Conservation (phyloP, 805 yeast species). For the Candida nitratophila region DNA sequence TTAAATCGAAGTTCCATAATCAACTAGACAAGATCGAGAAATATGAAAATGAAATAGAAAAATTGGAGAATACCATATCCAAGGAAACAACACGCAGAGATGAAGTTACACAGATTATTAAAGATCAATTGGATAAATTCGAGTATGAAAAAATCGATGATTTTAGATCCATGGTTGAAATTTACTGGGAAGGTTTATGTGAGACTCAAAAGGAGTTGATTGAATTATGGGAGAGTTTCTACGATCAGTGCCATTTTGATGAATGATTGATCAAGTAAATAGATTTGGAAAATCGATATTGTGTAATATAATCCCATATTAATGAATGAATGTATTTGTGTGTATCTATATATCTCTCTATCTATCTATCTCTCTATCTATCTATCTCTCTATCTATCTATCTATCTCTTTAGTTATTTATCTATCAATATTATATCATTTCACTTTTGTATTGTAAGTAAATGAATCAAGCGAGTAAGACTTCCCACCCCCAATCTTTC, state of each 20-base stretch:
- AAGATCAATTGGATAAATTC: constrained; percentile 58
- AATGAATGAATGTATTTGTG: too few relatives aligned
- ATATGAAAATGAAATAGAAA: constrained; percentile 52
- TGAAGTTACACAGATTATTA: constrained; percentile 59
- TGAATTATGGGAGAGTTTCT: constrained; percentile 85
- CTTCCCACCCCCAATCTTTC: constrained; percentile 77
- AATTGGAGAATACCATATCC: constrained; percentile 45
- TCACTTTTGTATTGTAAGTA: too few relatives aligned
- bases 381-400: background rate
- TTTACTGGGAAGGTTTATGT: constrained; percentile 81
- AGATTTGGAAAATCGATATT: too few relatives aligned
- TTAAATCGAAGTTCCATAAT: constrained; percentile 34
- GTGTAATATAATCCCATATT: too few relatives aligned
- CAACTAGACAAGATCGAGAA: constrained; percentile 57
- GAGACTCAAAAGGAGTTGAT: constrained; percentile 91
- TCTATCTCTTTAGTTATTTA: too few relatives aligned
- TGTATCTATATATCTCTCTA: too few relatives aligned
- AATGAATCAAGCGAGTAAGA: constrained; percentile 45
- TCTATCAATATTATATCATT: too few relatives aligned
- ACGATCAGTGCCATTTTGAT: constrained; percentile 40
- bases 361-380: background rate
- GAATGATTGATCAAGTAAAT: background rate
- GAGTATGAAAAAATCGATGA: constrained; percentile 75
- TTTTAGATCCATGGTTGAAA: constrained; percentile 83
- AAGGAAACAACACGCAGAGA: constrained; percentile 54